Evolutionary conservation across 352 stramenopile species (phyloP).

Genomic region (Phytophthora parvispora): DNA sequence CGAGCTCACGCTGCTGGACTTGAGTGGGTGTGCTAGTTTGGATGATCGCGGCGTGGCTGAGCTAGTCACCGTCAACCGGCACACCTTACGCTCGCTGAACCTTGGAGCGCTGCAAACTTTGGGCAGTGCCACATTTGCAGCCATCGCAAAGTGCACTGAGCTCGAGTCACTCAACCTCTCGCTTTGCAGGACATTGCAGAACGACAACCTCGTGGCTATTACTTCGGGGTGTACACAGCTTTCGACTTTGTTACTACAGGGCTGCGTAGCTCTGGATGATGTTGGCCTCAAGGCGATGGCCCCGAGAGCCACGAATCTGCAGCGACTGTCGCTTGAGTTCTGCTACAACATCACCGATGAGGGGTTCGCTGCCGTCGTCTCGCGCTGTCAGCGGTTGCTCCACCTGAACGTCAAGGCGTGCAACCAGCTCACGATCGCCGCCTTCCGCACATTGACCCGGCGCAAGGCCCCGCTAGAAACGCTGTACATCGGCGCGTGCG

Average conservation of each 20-base stretch:
- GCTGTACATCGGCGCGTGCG: constrained; percentile 78
- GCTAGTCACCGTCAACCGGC: constrained; percentile 63
- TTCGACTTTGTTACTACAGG: constrained; percentile 60
- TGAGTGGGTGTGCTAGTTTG: constrained; percentile 65
- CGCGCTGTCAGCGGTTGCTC: constrained; percentile 61
- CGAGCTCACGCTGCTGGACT: constrained; percentile 45
- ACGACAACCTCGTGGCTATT: constrained; percentile 64
- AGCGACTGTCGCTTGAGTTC: constrained; percentile 87
- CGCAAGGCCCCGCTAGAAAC: constrained; percentile 51
- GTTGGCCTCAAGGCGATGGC: constrained; percentile 53
- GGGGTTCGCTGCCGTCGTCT: constrained; percentile 61
- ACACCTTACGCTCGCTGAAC: constrained; percentile 61
- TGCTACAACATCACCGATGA: constrained; percentile 89
- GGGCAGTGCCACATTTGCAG: constrained; percentile 62
- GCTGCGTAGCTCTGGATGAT: constrained; percentile 80
- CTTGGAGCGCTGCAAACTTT: constrained; percentile 71
- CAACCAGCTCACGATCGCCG: constrained; percentile 76
- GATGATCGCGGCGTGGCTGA: constrained; percentile 53
- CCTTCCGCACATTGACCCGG: constrained; percentile 62
- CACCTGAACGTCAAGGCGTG: constrained; percentile 91
- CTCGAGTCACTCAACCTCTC: constrained; percentile 78
- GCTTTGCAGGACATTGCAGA: constrained; percentile 78
- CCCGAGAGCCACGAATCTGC: constrained; percentile 42
- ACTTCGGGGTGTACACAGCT: constrained; percentile 49
- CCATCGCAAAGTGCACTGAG: constrained; percentile 57